Evolutionary conservation across 2,329 filamentous ascomycete species (phyloP), one percentile per base, ranked within the genome.

Genomic region (Colletotrichum noveboracense): DNA sequence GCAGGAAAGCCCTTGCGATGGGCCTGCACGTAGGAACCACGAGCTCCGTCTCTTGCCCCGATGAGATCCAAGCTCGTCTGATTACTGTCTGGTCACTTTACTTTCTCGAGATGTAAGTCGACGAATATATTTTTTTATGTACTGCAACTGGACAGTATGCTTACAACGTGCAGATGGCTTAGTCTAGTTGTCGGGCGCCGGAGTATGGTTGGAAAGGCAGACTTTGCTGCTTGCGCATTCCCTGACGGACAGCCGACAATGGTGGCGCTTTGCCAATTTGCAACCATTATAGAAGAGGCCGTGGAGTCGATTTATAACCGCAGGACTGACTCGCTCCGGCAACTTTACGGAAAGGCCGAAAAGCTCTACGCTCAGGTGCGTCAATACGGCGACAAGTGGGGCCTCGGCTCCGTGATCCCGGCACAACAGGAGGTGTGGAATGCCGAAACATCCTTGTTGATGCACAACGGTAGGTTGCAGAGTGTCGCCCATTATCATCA

Each of bases 21-120:
- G 81, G 81, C 6, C 68, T 82, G 13, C 80, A 82, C 34, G 78
- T 78, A 13, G 80, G 82, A 61, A 79, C 74, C 13, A 73, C 76
- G 10, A 76, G 75, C 18, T 73, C 72, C 5, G 52, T 78, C 2
- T 70, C 75, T 6, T 74, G 76, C 3, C 70, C 77, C 4, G 78
- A 80, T 56, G 76, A 76, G 26, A 62, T 80, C 4, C 76, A 82
- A 60, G 79, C 79, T 30, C 78, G 78, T 5, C 77, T 80, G 3
- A 76, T 76, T 2, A 82, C 81, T 1, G 72, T 82, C 13, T 82
- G 81, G 81, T 78, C 77, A 16, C 78, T 82, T 2, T 82, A 82
- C 61, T 80, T 79, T 16, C 76, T 80, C 24, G 81, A 82, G 58
- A 80, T 76, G 78, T 80, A 77, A 30, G 70, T 28, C 14, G 1